These are phyloP conservation scores for Fusarium sp. DNA, from an alignment of 2,329 filamentous ascomycete genomes.

Conservation along the genomic window DNA sequence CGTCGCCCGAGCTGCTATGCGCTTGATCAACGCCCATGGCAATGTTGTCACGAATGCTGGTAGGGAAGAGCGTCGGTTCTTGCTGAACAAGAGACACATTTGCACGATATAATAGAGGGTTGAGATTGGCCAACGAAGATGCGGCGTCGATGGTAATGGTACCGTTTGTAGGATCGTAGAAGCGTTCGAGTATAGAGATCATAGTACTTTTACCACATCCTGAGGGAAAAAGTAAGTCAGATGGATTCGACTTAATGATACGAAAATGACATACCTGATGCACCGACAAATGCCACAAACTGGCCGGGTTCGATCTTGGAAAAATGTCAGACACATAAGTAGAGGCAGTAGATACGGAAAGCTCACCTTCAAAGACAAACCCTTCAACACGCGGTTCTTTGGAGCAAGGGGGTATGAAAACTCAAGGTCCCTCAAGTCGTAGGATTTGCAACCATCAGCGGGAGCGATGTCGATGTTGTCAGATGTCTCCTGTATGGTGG, in stretches of 20 bases:
- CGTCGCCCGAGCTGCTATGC: neutral
- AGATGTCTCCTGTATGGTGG: constrained; percentile 59
- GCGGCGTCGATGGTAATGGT: constrained; percentile 62
- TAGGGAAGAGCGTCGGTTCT: constrained; percentile 79
- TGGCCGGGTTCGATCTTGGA: constrained; percentile 58
- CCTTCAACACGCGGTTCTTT: too few species aligned
- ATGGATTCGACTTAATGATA: too few species aligned
- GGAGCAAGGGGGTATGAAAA: too few species aligned
- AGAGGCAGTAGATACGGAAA: constrained; percentile 72
- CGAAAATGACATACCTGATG: too few species aligned
- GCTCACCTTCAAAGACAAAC: constrained; percentile 55
- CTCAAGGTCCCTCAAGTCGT: too few species aligned
- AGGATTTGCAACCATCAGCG: too few species aligned
- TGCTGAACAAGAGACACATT: constrained; percentile 67
- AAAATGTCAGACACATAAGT: too few species aligned
- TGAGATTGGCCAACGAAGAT: constrained; percentile 56
- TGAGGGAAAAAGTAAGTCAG: constrained; percentile 36
- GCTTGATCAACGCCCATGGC: constrained; percentile 42
- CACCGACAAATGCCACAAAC: constrained; percentile 68
- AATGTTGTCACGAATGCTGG: constrained; percentile 88
- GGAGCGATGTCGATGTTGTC: constrained; percentile 58
- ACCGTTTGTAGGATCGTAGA: constrained; percentile 62
- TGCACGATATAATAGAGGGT: constrained; percentile 64
- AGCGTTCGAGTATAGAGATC: constrained; percentile 65
- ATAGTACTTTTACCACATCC: constrained; percentile 75